Evolutionary conservation across 345 rosid species (phyloP).

Genomic region (Moricandia moricandioides): DNA sequence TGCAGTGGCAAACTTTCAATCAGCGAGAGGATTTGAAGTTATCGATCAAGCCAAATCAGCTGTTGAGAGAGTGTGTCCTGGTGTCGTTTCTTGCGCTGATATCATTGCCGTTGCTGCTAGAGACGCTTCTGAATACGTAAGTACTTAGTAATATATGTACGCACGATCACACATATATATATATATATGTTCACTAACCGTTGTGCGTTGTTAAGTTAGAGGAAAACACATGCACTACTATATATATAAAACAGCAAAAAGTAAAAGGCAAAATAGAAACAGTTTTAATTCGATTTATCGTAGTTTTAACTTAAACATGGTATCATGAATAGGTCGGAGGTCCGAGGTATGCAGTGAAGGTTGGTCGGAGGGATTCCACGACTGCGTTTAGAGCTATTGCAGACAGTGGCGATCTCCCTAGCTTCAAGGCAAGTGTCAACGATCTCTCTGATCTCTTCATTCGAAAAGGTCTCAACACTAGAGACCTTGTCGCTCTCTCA

Average conservation of each 20-base stretch:
- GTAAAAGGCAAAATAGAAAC: background rate
- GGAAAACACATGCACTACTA: background rate
- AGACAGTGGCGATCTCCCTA: conserved; percentile 46
- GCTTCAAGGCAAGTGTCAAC: conserved; percentile 36
- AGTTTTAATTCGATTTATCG: background rate
- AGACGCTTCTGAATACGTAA: conserved; percentile 45
- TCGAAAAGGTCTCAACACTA: conserved; percentile 48
- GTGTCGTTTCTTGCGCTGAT: conserved; percentile 67
- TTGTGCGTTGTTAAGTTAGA: background rate
- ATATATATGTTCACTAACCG: background rate
- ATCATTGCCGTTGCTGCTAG: conserved; percentile 59
- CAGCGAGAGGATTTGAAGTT: conserved; percentile 47
- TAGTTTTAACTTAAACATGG: background rate
- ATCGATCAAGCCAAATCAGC: conserved; percentile 52
- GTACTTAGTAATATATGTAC: background rate
- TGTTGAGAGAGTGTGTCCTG: conserved; percentile 48
- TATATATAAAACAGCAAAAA: background rate
- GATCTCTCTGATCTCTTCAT: conserved; percentile 42
- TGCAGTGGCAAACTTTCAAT: conserved; percentile 23
- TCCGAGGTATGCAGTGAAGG: conserved; percentile 41
- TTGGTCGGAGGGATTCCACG: conserved; percentile 58
- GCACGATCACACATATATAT: background rate
- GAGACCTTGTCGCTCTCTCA: conserved; percentile 67
- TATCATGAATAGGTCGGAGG: conserved; percentile 42
- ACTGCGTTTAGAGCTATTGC: conserved; percentile 41